These are phyloP conservation scores for Colletotrichum cuscutae DNA, from an alignment of 2,329 filamentous ascomycete genomes.

Conservation along the genomic window DNA sequence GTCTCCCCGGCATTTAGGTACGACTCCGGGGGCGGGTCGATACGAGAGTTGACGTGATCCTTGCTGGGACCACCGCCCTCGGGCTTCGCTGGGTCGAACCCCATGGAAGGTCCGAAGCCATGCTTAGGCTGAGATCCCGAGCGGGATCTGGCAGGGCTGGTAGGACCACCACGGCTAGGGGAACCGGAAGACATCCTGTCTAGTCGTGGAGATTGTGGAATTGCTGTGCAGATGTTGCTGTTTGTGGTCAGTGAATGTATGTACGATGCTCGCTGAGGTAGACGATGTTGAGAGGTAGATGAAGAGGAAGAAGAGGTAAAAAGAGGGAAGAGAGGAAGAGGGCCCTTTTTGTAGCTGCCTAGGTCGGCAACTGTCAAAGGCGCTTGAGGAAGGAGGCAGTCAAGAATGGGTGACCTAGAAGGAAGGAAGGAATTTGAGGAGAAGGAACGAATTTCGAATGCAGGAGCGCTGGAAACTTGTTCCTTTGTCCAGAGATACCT, in stretches of 20 bases:
- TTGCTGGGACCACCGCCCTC: slow-evolving; percentile 37
- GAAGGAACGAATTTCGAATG: not conserved
- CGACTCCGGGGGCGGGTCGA: slow-evolving; percentile 69
- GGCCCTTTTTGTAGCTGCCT: not conserved
- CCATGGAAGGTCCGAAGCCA: slow-evolving; percentile 40
- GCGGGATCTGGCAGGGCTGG: not conserved
- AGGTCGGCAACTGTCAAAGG: too few relatives aligned
- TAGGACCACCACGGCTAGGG: not conserved
- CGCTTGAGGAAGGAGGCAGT: not conserved
- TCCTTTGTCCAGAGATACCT: not conserved
- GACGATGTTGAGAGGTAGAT: not conserved
- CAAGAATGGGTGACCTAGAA: too few relatives aligned
- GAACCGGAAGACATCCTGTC: slow-evolving; percentile 14
- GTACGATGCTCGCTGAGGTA: not conserved
- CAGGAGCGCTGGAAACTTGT: too few relatives aligned
- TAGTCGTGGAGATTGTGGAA: not conserved
- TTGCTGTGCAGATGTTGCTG: not conserved
- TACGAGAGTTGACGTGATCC: slow-evolving; percentile 55
- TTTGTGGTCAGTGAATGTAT: not conserved
- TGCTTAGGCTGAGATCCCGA: slow-evolving; percentile 21
- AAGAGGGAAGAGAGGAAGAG: not conserved
- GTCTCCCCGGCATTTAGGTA: slow-evolving; percentile 49
- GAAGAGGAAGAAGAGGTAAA: not conserved
- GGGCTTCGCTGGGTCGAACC: slow-evolving; percentile 56
- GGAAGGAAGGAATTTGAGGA: not conserved